phyloP scores from a whole-genome alignment of 768 basidiomycete species.

The Ramaria rubella region DNA sequence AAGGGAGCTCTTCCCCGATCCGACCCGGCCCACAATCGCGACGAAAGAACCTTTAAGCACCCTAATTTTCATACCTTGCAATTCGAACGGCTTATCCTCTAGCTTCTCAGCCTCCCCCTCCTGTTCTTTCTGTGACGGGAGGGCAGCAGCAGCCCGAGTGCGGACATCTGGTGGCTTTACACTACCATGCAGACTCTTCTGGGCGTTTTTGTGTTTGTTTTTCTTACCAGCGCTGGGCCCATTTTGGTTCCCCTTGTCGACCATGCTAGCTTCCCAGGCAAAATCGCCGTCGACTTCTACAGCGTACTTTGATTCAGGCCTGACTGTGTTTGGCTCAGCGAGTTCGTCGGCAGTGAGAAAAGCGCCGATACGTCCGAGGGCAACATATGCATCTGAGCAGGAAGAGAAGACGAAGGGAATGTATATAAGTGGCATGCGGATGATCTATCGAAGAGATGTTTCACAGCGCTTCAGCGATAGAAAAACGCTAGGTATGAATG shows the following conservation, averaged over 20 bases:
- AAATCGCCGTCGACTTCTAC: constrained; percentile 46
- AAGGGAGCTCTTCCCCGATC: constrained; percentile 65
- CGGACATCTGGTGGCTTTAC: too few relatives aligned
- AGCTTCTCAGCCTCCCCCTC: constrained; percentile 13
- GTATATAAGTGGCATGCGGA: constrained; percentile 51
- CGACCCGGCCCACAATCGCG: constrained; percentile 69
- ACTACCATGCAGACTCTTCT: constrained; percentile 4
- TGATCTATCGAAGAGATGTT: constrained; percentile 36
- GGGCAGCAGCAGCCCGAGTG: constrained; percentile 17
- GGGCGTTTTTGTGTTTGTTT: constrained; percentile 16
- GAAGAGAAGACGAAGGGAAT: constrained; percentile 48
- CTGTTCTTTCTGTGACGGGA: constrained; percentile 13
- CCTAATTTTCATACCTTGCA: constrained; percentile 40
- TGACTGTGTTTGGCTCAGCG: constrained; percentile 38
- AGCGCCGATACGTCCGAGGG: constrained; percentile 40
- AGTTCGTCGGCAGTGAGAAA: constrained; percentile 54
- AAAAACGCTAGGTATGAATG: not conserved
- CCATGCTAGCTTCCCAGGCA: constrained; percentile 38
- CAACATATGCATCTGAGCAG: constrained; percentile 44
- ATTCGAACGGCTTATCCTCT: constrained; percentile 37
- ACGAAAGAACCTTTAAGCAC: constrained; percentile 54
- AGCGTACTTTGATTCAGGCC: constrained; percentile 31
- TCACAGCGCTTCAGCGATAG: too few relatives aligned
- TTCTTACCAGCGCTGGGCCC: constrained; percentile 14
- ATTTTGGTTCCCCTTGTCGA: constrained; percentile 17